Base-by-base conservation (phyloP, 352 stramenopile species). In the Phytophthora sansomeana region DNA sequence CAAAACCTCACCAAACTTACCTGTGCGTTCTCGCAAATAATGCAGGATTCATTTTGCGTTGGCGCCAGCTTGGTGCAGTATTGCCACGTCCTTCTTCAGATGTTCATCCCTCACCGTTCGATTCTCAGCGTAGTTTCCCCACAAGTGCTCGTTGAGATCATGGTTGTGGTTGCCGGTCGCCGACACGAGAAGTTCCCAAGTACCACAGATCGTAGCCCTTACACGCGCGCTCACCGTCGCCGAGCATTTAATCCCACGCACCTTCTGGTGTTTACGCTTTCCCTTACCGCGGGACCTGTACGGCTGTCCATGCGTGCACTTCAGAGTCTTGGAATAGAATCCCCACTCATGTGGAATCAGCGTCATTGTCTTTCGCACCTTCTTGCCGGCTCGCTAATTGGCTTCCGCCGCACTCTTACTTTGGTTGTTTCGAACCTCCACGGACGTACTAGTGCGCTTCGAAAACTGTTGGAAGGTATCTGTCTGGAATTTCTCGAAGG, bases 381-480 rank as follows among this genome's bases (percentile, higher is more conserved):
- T 42, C 36, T 42, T 42, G 36, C 36, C 36, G 17, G 36, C 36
- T 13, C 11, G 8, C 33, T 39, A 3, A 11, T 39, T 39, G 33
- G 33, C 33, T 4, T 16, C 8, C 8, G 33, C 6, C 11, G 57
- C 30, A 11, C 6, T 17, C 5, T 26, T 6, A 7, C 58, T 53
- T 6, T 42, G 36, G 5, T 17, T 6, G 13, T 21, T 42, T 2
- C 36, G 36, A 17, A 17, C 4, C 13, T 42, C 36, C 36, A 42
- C 36, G 9, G 36, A 42, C 2, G 36, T 42, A 16, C 36, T 42
- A 1, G 36, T 42, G 9, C 48, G 29, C 4, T 29, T 49, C 6
- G 58, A 58, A 42, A 66, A 66, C 4, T 52, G 58, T n/a, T 58
- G 58, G n/a, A 47, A 66, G 5, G 30, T 58, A 0, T 43, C n/a